Evolutionary conservation across 2,329 filamentous ascomycete genomes (phyloP).

Genomic region (Xylariaceae sp.): DNA sequence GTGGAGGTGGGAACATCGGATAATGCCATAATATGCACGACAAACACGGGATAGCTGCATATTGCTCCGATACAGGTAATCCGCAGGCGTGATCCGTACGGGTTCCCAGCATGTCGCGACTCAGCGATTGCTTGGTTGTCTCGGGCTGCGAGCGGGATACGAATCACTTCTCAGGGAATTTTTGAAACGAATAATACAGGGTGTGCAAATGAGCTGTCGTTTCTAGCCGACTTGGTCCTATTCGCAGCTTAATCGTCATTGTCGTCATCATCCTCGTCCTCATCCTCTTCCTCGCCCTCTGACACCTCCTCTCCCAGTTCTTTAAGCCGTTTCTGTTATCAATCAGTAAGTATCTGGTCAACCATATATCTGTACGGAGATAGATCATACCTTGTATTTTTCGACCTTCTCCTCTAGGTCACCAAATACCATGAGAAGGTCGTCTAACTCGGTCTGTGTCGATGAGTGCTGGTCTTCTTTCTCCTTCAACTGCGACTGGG

Average conservation of each 20-base stretch:
- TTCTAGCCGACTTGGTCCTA: conserved; percentile 30
- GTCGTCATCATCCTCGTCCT: conserved; percentile 48
- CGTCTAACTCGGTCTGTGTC: conserved; percentile 70
- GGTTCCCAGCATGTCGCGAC: neutral
- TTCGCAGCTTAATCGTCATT: conserved; percentile 30
- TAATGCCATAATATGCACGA: conserved; percentile 22
- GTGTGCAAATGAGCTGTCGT: neutral
- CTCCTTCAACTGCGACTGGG: conserved; percentile 34
- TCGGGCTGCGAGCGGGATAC: neutral
- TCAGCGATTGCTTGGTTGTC: neutral
- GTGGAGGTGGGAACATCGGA: conserved; percentile 21
- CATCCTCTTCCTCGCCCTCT: conserved; percentile 62
- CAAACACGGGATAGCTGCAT: conserved; percentile 16
- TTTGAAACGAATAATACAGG: neutral
- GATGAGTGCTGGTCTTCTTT: conserved; percentile 59
- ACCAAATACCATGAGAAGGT: conserved; percentile 73
- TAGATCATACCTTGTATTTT: conserved; percentile 62
- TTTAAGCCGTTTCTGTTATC: conserved; percentile 51
- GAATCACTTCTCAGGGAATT: neutral
- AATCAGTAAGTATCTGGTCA: conserved; percentile 15
- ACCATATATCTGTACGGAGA: neutral
- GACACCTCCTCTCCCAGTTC: conserved; percentile 66
- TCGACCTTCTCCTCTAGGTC: conserved; percentile 73
- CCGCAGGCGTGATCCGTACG: neutral
- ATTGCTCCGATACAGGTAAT: neutral